Percentiles rank a stretch among this genome's conserved stretches.
phyloP scores from a whole-genome alignment of 2,329 filamentous ascomycete genomes.

The Fusarium phyllophilum region DNA sequence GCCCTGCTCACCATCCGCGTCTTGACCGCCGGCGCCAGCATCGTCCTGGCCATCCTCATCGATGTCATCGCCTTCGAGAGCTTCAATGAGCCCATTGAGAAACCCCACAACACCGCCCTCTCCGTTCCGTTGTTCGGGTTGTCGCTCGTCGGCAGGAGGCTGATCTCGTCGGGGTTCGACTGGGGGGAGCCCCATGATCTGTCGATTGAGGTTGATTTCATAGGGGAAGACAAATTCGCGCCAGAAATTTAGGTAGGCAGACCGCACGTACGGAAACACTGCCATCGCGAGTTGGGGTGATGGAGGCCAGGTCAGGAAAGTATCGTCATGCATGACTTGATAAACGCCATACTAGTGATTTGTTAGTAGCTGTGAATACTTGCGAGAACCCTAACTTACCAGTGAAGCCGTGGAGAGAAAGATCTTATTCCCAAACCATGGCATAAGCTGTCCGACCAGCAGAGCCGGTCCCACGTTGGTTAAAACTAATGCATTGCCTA shows the following conservation, averaged over 20 bases:
- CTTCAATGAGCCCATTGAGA: slow-evolving; percentile 51
- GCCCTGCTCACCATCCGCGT: slow-evolving; percentile 38
- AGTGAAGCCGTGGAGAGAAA: slow-evolving; percentile 55
- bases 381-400: slow-evolving; percentile 45
- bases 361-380: background rate
- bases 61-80: slow-evolving; percentile 49
- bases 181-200: slow-evolving; percentile 54
- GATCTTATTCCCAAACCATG: slow-evolving; percentile 54
- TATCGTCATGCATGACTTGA: slow-evolving; percentile 56
- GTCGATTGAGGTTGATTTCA: slow-evolving; percentile 60
- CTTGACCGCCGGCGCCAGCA: slow-evolving; percentile 27
- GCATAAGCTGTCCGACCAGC: slow-evolving; percentile 56
- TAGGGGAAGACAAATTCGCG: slow-evolving; percentile 57
- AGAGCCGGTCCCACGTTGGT: slow-evolving; percentile 59
- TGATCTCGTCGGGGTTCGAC: slow-evolving; percentile 41
- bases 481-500: slow-evolving; percentile 51
- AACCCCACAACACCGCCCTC: slow-evolving; percentile 50
- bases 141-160: slow-evolving; percentile 22
- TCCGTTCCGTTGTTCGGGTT: slow-evolving; percentile 35
- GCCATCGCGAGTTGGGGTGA: slow-evolving; percentile 62
- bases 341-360: slow-evolving; percentile 58
- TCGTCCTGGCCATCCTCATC: slow-evolving; percentile 40
- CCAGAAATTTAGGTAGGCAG: slow-evolving; percentile 59
- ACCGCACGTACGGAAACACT: slow-evolving; percentile 58
- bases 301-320: slow-evolving; percentile 64